Base-by-base conservation (phyloP, 306 rosid species). In the Calophaca sinica region DNA sequence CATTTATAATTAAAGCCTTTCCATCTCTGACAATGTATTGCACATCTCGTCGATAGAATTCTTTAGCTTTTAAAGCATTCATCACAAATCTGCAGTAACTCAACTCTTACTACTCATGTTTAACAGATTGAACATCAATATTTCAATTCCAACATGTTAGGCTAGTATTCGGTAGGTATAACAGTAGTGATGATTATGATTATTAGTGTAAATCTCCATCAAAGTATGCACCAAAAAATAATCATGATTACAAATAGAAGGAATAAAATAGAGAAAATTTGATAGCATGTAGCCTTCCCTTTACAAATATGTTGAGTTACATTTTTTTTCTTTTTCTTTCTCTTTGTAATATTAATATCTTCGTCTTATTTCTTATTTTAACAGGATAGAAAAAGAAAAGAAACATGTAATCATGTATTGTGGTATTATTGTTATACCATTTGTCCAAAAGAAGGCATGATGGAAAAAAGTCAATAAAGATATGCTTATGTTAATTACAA, bases 11-110 rank as follows among this genome's bases (percentile, higher is more conserved):
- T 83, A 91, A 87, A 84, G 98, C 98, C 88, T 91, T 88, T 80
- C 96, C 98, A 80, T 89, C 91, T 84, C 92, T 89, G 31, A 94
- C 96, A 50, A 91, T 89, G 87, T 94, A 94, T 74, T 94, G 94
- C 82, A 91, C 97, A 86, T 91, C 97, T 20, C 71, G 91, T 48
- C 93, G 90, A 74, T 89, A 94, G 84, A 94, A 94, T 75, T 94
- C 98, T 85, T 94, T 94, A 82, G 98, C 97, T 80, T 94, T 94
- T 76, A 94, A 59, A 28, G 97, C 98, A 84, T 94, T 94, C 87
- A 94, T 87, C 87, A 91, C 97, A 87, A 94, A 91, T 78, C 98
- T 94, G 89, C 88, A 80, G 83, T 75, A 79, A 83, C 42, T 77
- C 84, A 83, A 67, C 9, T 59, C 26, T 51, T 61, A 73, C 38